Conservation (phyloP, 768 basidiomycete genomes). For the Tubosaeta brunneosetosa region DNA sequence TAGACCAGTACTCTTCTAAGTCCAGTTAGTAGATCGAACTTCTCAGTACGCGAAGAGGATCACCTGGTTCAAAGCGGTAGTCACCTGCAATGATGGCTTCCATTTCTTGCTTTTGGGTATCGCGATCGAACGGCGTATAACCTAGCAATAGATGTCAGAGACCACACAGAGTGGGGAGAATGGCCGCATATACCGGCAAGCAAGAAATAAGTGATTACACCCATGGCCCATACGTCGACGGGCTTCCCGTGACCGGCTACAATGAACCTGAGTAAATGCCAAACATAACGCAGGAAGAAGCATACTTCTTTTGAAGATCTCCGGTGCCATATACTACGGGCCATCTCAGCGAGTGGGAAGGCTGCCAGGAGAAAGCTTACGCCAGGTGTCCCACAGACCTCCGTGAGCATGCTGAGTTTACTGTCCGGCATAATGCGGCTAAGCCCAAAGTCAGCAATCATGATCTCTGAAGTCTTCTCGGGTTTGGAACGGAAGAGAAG, state of each 20-base stretch:
- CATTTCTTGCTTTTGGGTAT: slow-evolving; percentile 85
- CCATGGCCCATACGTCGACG: slow-evolving; percentile 97
- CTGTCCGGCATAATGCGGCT: slow-evolving; percentile 88
- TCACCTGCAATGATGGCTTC: slow-evolving; percentile 92
- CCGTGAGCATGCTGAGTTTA: slow-evolving; percentile 82
- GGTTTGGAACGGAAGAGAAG: slow-evolving; percentile 85
- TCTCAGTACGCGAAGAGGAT: slow-evolving; percentile 1
- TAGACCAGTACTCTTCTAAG: slow-evolving; percentile 76
- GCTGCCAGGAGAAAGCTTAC: slow-evolving; percentile 35
- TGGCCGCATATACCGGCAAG: slow-evolving; percentile 50
- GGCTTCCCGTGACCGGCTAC: slow-evolving; percentile 89
- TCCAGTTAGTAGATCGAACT: neutral
- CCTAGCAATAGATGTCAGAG: slow-evolving; percentile 35
- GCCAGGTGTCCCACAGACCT: slow-evolving; percentile 93
- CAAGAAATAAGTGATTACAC: slow-evolving; percentile 96
- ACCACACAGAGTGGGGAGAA: neutral
- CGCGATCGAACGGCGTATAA: slow-evolving; percentile 96
- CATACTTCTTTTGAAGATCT: slow-evolving; percentile 89
- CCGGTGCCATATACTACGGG: slow-evolving; percentile 85
- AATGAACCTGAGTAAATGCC: neutral
- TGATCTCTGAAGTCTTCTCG: slow-evolving; percentile 84
- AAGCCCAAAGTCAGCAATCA: slow-evolving; percentile 96
- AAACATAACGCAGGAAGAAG: slow-evolving; percentile 1
- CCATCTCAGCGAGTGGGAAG: slow-evolving; percentile 4
- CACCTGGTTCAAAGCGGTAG: slow-evolving; percentile 81